Evolutionary conservation across 2,329 filamentous ascomycete genomes (phyloP), one percentile per base, ranked within the genome.

Genomic region (Neofusicoccum sp.): DNA sequence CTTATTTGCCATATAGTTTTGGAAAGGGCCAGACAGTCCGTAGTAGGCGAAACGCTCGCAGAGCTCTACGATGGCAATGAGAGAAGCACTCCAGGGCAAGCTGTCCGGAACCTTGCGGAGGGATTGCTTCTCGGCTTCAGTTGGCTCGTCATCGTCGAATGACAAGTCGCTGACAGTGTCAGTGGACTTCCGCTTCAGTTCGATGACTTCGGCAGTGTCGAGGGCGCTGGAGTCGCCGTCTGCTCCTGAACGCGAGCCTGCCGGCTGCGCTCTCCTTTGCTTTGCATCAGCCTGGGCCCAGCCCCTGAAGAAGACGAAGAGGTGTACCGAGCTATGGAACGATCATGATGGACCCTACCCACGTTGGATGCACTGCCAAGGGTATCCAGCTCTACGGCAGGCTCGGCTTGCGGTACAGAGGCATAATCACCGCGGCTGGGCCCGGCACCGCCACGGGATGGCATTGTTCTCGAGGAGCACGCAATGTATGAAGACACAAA

Each of bases 41-140:
- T 76, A 78, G 69, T 75, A 82, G n/a, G 79, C 78, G 66, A 80
- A 81, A 5, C 79, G 75, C 66, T 81, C 79, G 68, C 77, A 80
- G 3, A 81, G 68, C 67, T 81, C 79, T 53, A 81, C 78, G 28
- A 80, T 66, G n/a, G 79, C 79, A 56, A 82, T 76, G 16, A 81
- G 65, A 65, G 79, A 81, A 28, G 79, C 78, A 24, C 74, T 72
- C 65, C 75, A 76, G 45, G 79, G 79, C 3, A 81, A 69, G 45
- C 73, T 72, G 66, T 81, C 79, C 47, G 77, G 75, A n/a, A 81
- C 73, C 61, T 76, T 75, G 58, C 78, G 70, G 28, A 81, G 70
- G 1, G 74, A 77, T 41, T 66, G 68, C 63, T 72, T 72, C 64
- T 81, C 79, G 33, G 77, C 72, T 4, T 75, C 74, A 20, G 73